Evolutionary conservation across 2,329 filamentous ascomycete genomes (phyloP), one percentile per base, ranked within the genome.

Genomic region (Sporothrix sp.): DNA sequence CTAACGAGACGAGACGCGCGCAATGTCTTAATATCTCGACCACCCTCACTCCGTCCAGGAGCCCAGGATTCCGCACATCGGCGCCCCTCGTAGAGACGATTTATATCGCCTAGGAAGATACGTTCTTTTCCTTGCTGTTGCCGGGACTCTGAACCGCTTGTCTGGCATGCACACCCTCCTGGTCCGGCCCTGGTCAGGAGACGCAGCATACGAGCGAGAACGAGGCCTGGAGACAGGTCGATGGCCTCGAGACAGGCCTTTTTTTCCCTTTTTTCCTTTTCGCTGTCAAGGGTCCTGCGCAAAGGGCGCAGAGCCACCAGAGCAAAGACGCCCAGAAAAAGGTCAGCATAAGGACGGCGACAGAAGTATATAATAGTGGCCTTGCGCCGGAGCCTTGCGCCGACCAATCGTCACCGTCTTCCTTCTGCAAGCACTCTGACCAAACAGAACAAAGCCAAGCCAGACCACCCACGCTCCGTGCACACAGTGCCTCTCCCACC

Each of bases 101-200:
- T 20, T 9, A 45, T 14, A 36, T 35, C 10, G 33, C 30, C 30
- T 33, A 3, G 18, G 21, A 23, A 33, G 13, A 7, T 35, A 21
- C n/a, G 33, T 16, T 11, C 30, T 45, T 11, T 25, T 3, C 43
- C 43, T 35, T 36, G 28, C 30, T 20, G 13, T 28, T 38, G n/a
- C 23, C 16, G 18, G 7, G 16, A 21, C 39, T 39, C 25, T 32
- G 11, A 38, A 42, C 44, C 30, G 50, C 9, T 13, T 52, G 44
- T 52, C 50, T 48, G 30, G 44, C 43, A 7, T 43, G 30, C 45
- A 52, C 45, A 52, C 44, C 50, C 44, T 48, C 39, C 40, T n/a
- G n/a, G 23, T 20, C 20, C 10, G 7, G 20, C 7, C 50, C 4
- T 32, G 21, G 51, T 52, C 51, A 52, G 46, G 20, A 32, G 51